Evolutionary conservation across 208 protist genomes (phyloP).

Genomic region (Tritrichomonas foetus): DNA sequence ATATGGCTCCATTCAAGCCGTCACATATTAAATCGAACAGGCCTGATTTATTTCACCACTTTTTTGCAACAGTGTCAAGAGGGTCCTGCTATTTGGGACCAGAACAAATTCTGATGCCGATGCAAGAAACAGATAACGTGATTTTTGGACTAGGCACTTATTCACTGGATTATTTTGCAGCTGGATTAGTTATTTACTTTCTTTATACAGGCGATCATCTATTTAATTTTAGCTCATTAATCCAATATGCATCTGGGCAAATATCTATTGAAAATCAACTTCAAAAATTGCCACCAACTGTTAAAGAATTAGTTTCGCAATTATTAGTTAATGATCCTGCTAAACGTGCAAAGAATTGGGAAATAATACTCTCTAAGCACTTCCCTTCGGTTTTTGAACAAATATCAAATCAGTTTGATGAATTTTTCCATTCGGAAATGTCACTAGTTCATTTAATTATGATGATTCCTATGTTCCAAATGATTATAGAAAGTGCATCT

Average conservation of each 20-base stretch:
- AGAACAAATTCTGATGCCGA: not conserved
- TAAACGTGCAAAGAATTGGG: not conserved
- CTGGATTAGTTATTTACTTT: not conserved
- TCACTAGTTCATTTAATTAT: not conserved
- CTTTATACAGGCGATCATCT: not conserved
- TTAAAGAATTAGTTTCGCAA: not conserved
- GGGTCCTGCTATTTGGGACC: not conserved
- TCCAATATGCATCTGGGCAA: not conserved
- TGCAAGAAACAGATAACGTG: too few species aligned
- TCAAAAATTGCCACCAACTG: not conserved
- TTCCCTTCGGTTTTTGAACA: not conserved
- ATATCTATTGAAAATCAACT: not conserved
- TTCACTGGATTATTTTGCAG: not conserved
- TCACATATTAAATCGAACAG: not conserved
- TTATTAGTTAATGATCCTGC: not conserved
- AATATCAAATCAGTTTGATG: not conserved
- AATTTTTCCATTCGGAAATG: not conserved
- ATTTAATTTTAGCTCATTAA: not conserved
- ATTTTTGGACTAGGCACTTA: not conserved
- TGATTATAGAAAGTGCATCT: not conserved
- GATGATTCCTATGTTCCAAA: not conserved
- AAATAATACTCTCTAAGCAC: too few species aligned
- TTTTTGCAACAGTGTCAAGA: not conserved
- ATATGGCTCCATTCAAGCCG: slow-evolving; percentile 31
- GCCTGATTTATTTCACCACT: not conserved